Conservation (phyloP, 164 flowering plant genomes). For the Annona cherimola region DNA sequence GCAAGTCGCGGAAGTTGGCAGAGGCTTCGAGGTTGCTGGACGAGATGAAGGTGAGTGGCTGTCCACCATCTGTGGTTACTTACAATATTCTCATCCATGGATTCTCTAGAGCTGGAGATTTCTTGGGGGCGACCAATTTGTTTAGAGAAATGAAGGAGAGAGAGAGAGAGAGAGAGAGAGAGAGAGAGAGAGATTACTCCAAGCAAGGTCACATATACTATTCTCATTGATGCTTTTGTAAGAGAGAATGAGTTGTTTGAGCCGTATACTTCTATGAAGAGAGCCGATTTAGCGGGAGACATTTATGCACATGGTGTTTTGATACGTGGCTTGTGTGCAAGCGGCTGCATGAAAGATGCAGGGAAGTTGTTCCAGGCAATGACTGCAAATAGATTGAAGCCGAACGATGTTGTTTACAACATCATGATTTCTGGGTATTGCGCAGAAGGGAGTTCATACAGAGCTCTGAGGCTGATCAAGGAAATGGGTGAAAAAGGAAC, state of each 20-base stretch:
- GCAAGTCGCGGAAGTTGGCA: conserved; percentile 39
- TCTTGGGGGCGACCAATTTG: conserved; percentile 23
- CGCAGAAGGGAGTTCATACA: conserved; percentile 61
- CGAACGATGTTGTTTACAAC: conserved; percentile 64
- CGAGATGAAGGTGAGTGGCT: conserved; percentile 42
- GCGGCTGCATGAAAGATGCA: conserved; percentile 72
- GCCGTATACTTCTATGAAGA: conserved; percentile 45
- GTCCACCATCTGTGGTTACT: conserved; percentile 46
- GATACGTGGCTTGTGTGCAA: conserved; percentile 53
- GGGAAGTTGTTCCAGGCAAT: conserved; percentile 44
- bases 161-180: too few species aligned
- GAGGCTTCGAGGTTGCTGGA: conserved; percentile 40
- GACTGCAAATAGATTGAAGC: conserved; percentile 39
- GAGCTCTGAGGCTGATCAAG: conserved; percentile 50
- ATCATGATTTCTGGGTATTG: conserved; percentile 62
- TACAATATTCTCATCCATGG: conserved; percentile 57
- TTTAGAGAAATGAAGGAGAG: conserved; percentile 69
- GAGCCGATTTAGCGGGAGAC: conserved; percentile 48
- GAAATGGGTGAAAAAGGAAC: conserved; percentile 55
- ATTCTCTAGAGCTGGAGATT: conserved; percentile 39
- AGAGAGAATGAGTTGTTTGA: conserved; percentile 45
- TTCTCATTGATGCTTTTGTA: conserved; percentile 45
- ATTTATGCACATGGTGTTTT: conserved; percentile 50
- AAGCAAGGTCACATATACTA: conserved; percentile 60
- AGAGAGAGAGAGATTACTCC: conserved; percentile 51